Conservation (phyloP, 192 early-diverging fungal species). For the Coemansia sp. region DNA sequence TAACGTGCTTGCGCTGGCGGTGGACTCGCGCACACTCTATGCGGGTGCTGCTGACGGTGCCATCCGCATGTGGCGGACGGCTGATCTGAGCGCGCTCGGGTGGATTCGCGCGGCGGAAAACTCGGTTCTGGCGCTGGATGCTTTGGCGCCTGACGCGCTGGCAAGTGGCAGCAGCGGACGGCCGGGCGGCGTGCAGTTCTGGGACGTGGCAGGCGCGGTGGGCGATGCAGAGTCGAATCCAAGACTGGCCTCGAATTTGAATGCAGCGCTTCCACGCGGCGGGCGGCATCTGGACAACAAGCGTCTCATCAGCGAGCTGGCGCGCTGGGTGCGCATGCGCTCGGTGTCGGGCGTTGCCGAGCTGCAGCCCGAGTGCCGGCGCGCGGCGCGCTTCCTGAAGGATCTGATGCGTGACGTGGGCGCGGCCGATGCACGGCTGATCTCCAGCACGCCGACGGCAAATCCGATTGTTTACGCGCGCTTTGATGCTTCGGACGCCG, state of each 20-base stretch:
- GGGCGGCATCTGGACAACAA: slow-evolving; percentile 17
- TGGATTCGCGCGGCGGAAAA: slow-evolving; percentile 56
- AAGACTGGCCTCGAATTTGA: not conserved
- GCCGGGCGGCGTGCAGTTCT: slow-evolving; percentile 57
- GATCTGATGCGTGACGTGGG: slow-evolving; percentile 68
- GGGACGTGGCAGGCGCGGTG: slow-evolving; percentile 49
- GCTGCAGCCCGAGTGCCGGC: slow-evolving; percentile 69
- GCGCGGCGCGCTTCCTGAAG: slow-evolving; percentile 72
- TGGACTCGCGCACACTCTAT: slow-evolving; percentile 53
- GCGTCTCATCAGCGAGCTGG: slow-evolving; percentile 63
- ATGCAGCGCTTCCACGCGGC: not conserved
- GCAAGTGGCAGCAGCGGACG: slow-evolving; percentile 63
- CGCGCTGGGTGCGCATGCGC: slow-evolving; percentile 67
- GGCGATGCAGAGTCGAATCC: not conserved
- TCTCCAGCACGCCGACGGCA: slow-evolving; percentile 60
- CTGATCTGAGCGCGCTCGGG: slow-evolving; percentile 61
- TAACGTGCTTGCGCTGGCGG: slow-evolving; percentile 62
- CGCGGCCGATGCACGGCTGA: slow-evolving; percentile 57
- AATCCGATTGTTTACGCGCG: slow-evolving; percentile 74
- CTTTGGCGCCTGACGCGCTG: slow-evolving; percentile 30
- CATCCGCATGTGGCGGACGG: slow-evolving; percentile 64
- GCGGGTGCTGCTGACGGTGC: slow-evolving; percentile 70
- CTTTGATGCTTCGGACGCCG: slow-evolving; percentile 44
- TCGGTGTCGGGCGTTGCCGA: slow-evolving; percentile 69
- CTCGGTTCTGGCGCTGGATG: slow-evolving; percentile 60